Percentiles rank a stretch among this genome's conserved stretches.
Conservation (phyloP, 768 basidiomycete species). For the Phanerochaete carnosa region DNA sequence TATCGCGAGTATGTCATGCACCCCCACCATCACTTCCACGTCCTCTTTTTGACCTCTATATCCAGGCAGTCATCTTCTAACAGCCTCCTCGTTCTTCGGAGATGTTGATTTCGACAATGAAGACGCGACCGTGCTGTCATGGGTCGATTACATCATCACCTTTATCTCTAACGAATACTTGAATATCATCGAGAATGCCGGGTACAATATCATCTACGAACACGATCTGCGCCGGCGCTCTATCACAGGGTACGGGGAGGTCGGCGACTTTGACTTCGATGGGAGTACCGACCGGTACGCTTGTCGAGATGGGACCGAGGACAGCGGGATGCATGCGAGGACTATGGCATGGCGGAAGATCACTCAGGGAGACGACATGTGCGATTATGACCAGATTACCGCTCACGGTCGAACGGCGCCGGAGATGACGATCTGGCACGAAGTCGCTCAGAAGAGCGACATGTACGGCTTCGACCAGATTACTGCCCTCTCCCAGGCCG, state of each 20-base stretch:
- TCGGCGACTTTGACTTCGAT: constrained; percentile 2
- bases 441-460: constrained; percentile 13
- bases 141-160: constrained; percentile 9
- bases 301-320: too few relatives aligned
- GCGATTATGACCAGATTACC: background rate
- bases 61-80: constrained; percentile 6
- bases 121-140: constrained; percentile 8
- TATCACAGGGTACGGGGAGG: background rate
- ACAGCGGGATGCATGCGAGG: too few relatives aligned
- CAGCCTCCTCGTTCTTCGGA: background rate
- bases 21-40: too few relatives aligned
- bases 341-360: too few relatives aligned
- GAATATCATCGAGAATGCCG: constrained; percentile 14
- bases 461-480: constrained; percentile 23
- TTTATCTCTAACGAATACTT: constrained; percentile 22
- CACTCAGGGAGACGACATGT: too few relatives aligned
- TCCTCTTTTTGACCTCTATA: background rate
- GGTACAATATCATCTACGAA: constrained; percentile 19
- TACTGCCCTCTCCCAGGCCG: constrained; percentile 20
- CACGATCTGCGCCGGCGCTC: constrained; percentile 7
- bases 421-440: constrained; percentile 7
- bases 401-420: background rate
- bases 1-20: constrained; percentile 13
- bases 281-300: too few relatives aligned
- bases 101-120: background rate